Evolutionary conservation across 352 stramenopile genomes (phyloP).

Genomic region (Pythium rhizo-oryzae): DNA sequence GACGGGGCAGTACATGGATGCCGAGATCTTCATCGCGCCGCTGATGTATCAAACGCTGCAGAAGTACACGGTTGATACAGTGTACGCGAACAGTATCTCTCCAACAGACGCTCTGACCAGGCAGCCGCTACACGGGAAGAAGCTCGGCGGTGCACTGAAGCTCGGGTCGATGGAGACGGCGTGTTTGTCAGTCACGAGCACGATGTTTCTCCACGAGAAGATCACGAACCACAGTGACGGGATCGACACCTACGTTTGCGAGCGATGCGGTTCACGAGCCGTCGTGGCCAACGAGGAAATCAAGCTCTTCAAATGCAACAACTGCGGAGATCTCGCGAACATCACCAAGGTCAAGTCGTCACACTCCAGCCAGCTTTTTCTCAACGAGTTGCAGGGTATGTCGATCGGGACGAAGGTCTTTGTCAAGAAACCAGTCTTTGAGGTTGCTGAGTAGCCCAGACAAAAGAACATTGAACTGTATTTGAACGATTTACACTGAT

Average conservation of each 20-base stretch:
- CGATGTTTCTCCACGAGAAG: constrained; percentile 14
- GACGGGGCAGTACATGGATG: constrained; percentile 16
- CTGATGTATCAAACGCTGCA: constrained; percentile 13
- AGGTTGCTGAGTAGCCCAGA: no score
- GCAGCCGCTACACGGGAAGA: constrained; percentile 11
- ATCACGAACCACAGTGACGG: constrained; percentile 3
- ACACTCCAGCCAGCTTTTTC: not conserved
- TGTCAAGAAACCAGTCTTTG: constrained; percentile 8
- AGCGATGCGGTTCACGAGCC: constrained; percentile 7
- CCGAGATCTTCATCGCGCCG: constrained; percentile 12
- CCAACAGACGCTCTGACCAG: constrained; percentile 10
- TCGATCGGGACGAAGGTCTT: not conserved
- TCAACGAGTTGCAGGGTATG: constrained; percentile 4
- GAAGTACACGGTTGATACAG: constrained; percentile 15
- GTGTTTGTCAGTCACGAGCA: constrained; percentile 7
- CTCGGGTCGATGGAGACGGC: constrained; percentile 12
- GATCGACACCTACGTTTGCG: constrained; percentile 12
- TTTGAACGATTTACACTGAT: no score
- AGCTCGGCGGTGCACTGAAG: constrained; percentile 5
- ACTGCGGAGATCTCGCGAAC: constrained; percentile 10
- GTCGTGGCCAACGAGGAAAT: constrained; percentile 14
- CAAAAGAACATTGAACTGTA: no score
- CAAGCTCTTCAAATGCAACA: constrained; percentile 14
- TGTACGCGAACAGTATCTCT: constrained; percentile 15
- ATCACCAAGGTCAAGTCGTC: constrained; percentile 13